Evolutionary conservation across 1,284 basidiomycete species (phyloP).

Genomic region (Hymenochaete sp.): DNA sequence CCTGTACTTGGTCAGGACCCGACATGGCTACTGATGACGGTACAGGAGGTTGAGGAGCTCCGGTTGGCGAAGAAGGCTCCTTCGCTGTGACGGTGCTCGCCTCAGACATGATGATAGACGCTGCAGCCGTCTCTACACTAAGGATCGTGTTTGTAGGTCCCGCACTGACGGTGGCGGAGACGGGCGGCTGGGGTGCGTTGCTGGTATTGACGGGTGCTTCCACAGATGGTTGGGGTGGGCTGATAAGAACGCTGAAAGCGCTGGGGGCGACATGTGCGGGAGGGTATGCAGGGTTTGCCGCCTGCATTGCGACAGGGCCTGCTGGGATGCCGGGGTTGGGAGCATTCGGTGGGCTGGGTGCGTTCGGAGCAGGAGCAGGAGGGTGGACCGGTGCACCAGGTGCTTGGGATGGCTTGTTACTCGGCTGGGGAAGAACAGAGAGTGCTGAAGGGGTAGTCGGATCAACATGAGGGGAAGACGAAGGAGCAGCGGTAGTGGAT

Average conservation of each 20-base stretch:
- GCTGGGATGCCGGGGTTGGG: background rate
- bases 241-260: background rate
- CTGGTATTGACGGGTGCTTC: background rate
- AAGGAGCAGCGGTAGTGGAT: conserved; percentile 11
- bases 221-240: background rate
- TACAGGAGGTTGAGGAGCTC: background rate
- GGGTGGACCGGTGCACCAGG: background rate
- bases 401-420: background rate
- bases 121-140: background rate
- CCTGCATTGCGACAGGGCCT: background rate
- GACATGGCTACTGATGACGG: background rate
- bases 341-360: background rate
- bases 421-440: background rate
- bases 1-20: background rate
- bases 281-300: background rate
- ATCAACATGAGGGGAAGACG: conserved; percentile 7
- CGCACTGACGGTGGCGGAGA: background rate
- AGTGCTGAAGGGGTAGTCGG: background rate
- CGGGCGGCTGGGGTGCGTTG: background rate
- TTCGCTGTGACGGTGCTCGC: background rate
- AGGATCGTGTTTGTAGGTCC: background rate
- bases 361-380: background rate
- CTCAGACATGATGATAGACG: background rate
- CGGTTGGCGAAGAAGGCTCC: background rate
- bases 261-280: background rate